Evolutionary conservation across 352 stramenopile genomes (phyloP), one percentile per base, ranked within the genome.

Genomic region (Salisapilia sapeloensis): DNA sequence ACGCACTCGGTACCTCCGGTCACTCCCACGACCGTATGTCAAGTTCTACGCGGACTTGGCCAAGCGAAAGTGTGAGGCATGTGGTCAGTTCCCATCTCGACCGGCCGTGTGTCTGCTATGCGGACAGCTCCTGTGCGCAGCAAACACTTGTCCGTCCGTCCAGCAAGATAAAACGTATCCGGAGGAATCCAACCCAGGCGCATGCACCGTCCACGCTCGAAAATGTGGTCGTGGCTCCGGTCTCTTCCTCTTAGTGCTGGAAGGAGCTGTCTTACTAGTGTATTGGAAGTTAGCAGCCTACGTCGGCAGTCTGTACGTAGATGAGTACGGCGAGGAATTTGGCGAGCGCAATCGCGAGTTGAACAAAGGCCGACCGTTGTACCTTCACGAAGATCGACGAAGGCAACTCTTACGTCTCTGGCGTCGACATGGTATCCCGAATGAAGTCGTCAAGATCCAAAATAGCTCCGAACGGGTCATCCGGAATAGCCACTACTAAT

Each of bases 381-480:
- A 82, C 38, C 40, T 91, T 14, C 79, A 87, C 39, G 48, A 57
- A 16, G 62, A 84, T 31, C 61, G 69, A 3, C 60, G 64, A 10
- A 64, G 85, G 31, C 61, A 65, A 3, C 47, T 91, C 14, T 39
- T 87, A 39, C 63, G 67, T 4, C 47, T 91, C 4, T 91, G 75
- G 75, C 44, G 65, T 32, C 57, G 60, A 14, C 75, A 91, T 37
- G 66, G 82, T 44, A 85, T 91, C 40, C 71, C 72, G 16, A 81
- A 83, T 38, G 75, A 87, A 44, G 71, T 91, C 19, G 75, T 91
- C 23, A 78, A 82, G 34, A 86, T 85, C 33, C 71, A 87, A 47
- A 91, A 91, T 48, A 86, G 61, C 48, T 85, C 69, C n/a, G 72
- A 87, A 40, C 69, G 72, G 13, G 67, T 91, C 27, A 85, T 91